Base-by-base conservation (phyloP, 148 eudicot species). In the Euryodendron excelsum region DNA sequence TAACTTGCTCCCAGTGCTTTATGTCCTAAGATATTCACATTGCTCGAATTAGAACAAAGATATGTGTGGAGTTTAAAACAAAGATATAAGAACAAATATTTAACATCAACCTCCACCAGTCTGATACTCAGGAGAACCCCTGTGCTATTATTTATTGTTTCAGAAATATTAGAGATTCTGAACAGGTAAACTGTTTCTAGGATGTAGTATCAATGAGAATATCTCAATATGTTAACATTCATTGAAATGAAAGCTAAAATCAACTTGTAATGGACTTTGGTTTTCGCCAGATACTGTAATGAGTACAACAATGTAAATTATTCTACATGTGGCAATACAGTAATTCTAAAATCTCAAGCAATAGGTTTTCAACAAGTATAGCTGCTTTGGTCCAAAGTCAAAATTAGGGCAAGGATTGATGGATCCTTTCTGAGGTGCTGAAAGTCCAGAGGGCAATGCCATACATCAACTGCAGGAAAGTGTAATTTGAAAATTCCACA, bases 31-130 rank as follows among this genome's bases (percentile, higher is more conserved):
- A 30, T 7, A 15, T 45, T 14, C 31, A 60, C 10, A 2, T 28
- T 62, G 67, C 20, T 31, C 36, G 13, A 47, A 1, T n/a, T 47
- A 34, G 36, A 52, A n/a, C 28, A 77, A 77, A 36, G 33, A 6
- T 48, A 60, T 5, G 30, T 36, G 15, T 60, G 13, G 47, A 73
- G 48, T 21, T n/a, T 33, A 34, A 53, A 53, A 28, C 45, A 73
- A 21, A 9, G 13, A 53, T 30, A n/a, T 23, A 53, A 17, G 75
- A 48, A 72, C 21, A 60, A 5, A 60, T 21, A 21, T 21, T 41
- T 41, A 69, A 17, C 14, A 27, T 27, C 67, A 65, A 31, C 59
- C 33, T 30, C 65, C 31, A 65, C 11, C 27, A 77, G 79, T 77
- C n/a, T 50, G 61, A 41, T 76, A 64, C 72, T 63, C 53, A 45